These are phyloP conservation scores for Aphanomyces stellatus DNA, from an alignment of 352 stramenopile genomes.

Conservation along the genomic window DNA sequence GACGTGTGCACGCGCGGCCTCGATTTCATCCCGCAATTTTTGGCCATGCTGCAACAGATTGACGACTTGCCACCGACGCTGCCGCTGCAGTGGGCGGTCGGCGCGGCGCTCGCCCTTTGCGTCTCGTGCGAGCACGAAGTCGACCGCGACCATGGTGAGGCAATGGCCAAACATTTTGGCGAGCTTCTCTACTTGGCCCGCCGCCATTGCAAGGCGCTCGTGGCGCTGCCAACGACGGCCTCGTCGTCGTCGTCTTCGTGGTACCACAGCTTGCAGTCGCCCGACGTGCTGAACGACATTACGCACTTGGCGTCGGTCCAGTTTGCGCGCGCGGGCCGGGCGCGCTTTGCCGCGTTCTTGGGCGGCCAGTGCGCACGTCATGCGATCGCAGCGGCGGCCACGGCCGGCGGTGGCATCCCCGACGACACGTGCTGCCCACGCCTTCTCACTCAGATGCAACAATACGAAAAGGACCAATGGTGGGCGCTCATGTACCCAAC, in stretches of 20 bases:
- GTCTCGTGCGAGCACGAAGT: conserved; percentile 66
- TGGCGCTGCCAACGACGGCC: conserved; percentile 14
- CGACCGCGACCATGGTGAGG: conserved; percentile 48
- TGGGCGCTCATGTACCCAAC: conserved; percentile 33
- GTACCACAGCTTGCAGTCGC: conserved; percentile 42
- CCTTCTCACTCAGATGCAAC: conserved; percentile 52
- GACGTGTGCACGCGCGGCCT: conserved; percentile 49
- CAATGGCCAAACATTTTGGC: conserved; percentile 51
- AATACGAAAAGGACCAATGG: conserved; percentile 76
- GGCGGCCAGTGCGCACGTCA: conserved; percentile 57
- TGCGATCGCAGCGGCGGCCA: conserved; percentile 43
- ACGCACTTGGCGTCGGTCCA: conserved; percentile 68
- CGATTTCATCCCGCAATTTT: conserved; percentile 49
- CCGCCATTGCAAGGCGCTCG: conserved; percentile 41
- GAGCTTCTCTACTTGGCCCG: conserved; percentile 68
- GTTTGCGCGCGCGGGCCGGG: conserved; percentile 54
- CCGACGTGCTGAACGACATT: conserved; percentile 45
- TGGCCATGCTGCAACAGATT: conserved; percentile 27
- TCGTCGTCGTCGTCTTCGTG: conserved; percentile 25
- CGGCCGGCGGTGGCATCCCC: conserved; percentile 44
- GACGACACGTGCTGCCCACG: conserved; percentile 11
- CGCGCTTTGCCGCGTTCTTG: conserved; percentile 73
- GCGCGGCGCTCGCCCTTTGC: conserved; percentile 62
- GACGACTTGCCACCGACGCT: background rate
- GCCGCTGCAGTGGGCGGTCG: conserved; percentile 53